Evolutionary conservation across 169 alveolate species (phyloP), one percentile per base, ranked within the genome.

Genomic region (Nephromyces sp.): DNA sequence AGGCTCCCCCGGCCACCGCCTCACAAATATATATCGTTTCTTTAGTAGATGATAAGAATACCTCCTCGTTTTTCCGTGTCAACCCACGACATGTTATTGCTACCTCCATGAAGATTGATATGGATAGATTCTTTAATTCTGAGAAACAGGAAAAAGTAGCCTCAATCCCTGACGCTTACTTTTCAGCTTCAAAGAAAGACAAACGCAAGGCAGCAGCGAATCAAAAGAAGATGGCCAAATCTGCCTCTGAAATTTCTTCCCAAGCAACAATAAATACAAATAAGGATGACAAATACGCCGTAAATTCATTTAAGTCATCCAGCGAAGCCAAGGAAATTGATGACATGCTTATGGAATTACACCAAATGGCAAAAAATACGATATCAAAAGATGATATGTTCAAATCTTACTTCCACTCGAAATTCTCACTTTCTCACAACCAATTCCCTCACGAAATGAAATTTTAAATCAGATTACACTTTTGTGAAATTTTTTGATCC

Each of bases 1-100:
- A 43, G n/a, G n/a, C 57, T 43, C 15, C 15, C 15, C 15, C 15
- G 57, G 57, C 57, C 15, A 43, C n/a, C n/a, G 57, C 57, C 25
- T 88, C 97, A 27, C 98, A 98, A 30, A 82, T 94, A 72, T 82
- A 94, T 70, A 89, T 94, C 52, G 98, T 96, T 32, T 92, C 98
- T 0, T 98, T 98, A 15, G 98, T 98, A 24, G 93, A 86, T 91
- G 88, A 90, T 69, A 81, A 93, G 70, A 96, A 96, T 81, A 98
- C 99, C 30, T 98, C 95, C 43, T 98, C 99, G 5, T 87, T 96
- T 73, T 92, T 94, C 86, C 92, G 99, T 83, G 98, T 95, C 52
- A 93, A 93, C 89, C 95, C 94, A 71, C 93, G 97, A 52, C 94
- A 92, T 84, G 93, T 95, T 72, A 86, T 95, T 62, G 97, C 98